Evolutionary conservation across 2,329 filamentous ascomycete species (phyloP).

Genomic region (Fusarium camptoceras): DNA sequence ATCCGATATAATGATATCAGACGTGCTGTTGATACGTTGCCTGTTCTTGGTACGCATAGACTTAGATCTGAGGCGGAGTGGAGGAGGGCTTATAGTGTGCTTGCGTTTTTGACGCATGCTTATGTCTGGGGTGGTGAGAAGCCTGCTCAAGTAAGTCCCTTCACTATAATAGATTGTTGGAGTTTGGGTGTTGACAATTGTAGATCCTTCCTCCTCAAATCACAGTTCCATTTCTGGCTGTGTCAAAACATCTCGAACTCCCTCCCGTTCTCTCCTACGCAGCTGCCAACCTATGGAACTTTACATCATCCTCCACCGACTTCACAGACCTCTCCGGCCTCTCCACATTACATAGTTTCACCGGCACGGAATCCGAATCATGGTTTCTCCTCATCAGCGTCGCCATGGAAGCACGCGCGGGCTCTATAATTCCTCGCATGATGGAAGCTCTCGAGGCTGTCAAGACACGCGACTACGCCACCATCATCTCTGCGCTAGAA

Average conservation of each 20-base stretch:
- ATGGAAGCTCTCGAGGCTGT: conserved; percentile 79
- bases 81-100: conserved; percentile 82
- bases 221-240: conserved; percentile 78
- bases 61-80: conserved; percentile 77
- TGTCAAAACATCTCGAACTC: conserved; percentile 80
- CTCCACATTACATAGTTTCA: conserved; percentile 82
- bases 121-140: conserved; percentile 90
- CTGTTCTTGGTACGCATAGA: conserved; percentile 73
- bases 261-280: conserved; percentile 94
- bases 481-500: conserved; percentile 72
- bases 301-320: conserved; percentile 64
- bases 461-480: conserved; percentile 67
- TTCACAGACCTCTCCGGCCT: conserved; percentile 77
- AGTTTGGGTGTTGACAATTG: conserved; percentile 23
- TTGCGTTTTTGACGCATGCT: conserved; percentile 83
- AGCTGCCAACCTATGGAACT: conserved; percentile 91
- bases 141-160: conserved; percentile 72
- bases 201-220: conserved; percentile 78
- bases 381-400: conserved; percentile 95
- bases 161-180: fast-evolving
- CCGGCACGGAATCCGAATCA: conserved; percentile 87
- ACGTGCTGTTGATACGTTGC: conserved; percentile 71
- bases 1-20: conserved; percentile 72
- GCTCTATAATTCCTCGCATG: conserved; percentile 80
- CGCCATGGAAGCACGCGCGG: conserved; percentile 87